These are phyloP conservation scores for Brachypodium distachyon DNA, from an alignment of 202 grass and related monocot species.

Conservation along the genomic window DNA sequence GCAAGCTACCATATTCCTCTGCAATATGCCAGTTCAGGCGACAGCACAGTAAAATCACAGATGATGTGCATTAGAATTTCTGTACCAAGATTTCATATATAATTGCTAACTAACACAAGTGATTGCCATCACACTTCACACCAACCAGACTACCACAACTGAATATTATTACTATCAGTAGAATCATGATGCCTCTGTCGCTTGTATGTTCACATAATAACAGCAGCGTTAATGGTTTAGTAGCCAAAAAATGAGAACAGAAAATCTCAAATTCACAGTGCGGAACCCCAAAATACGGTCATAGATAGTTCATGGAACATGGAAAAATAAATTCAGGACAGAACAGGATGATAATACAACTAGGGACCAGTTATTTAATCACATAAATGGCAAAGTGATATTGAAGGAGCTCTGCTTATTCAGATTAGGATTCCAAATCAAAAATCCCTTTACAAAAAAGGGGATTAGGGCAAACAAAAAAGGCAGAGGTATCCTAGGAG, in stretches of 20 bases:
- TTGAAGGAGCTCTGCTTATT: constrained; percentile 40
- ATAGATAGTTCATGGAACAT: too few species aligned
- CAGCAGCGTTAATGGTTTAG: background rate
- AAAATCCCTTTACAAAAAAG: constrained; percentile 18
- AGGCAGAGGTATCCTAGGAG: constrained; percentile 21
- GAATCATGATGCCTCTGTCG: background rate
- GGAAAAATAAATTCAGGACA: background rate
- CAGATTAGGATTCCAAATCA: constrained; percentile 26
- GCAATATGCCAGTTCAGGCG: background rate
- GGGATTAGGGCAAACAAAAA: constrained; percentile 24
- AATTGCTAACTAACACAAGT: background rate
- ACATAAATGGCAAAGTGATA: background rate
- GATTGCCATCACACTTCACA: too few species aligned
- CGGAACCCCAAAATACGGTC: background rate
- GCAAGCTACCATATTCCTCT: background rate
- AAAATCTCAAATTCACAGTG: background rate
- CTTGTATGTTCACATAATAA: background rate
- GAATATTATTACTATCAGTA: background rate
- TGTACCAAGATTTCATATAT: background rate
- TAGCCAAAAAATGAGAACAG: background rate
- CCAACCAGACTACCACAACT: background rate
- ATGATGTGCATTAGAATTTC: background rate
- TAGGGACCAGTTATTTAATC: constrained; percentile 15
- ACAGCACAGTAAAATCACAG: background rate
- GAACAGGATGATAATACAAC: background rate